Evolutionary conservation across 2,329 filamentous ascomycete species (phyloP), one percentile per base, ranked within the genome.

Genomic region (Cordyceps farinosa): DNA sequence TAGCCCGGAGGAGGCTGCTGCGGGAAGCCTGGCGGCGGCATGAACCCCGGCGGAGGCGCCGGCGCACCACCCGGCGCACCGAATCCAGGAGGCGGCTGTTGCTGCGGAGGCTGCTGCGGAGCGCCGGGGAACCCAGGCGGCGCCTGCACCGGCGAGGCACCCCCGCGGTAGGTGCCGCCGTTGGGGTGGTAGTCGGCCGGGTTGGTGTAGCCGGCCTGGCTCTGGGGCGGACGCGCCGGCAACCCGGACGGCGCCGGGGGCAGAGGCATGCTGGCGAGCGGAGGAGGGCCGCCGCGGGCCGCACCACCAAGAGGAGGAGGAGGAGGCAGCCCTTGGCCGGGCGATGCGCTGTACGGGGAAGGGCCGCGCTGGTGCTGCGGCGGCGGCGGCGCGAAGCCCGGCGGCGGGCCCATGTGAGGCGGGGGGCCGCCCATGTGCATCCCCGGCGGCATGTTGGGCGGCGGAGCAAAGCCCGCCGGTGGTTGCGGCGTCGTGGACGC

Each of bases 221-320:
- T 77, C 53, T 79, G 79, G 0, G 81, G 81, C 3, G 81, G 82
- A 17, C 82, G 75, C 0, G 81, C 79, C 0, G 82, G 82, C 3
- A 84, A 73, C 1, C 82, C 82, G 1, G 80, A 78, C 0, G 82
- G 81, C 0, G 81, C 77, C 9, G 81, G 78, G 0, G 81, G 81
- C 2, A 84, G 76, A 56, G 75, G 74, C n/a, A 69, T 70, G 2
- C 71, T 66, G 7, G 4, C 10, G 2, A 30, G 38, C 3, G 36
- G 10, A 22, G 29, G 48, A n/a, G 70, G 70, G 15, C 73, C 71
- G 36, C 69, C 67, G 10, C 72, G 72, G 22, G 65, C 66, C 3
- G 65, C 70, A 44, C 69, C 69, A 30, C 65, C 65, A 27, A 22
- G 22, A 22, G 22, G 22, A 22, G 22, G 22, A 22, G 22, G 22